Evolutionary conservation across 768 basidiomycete genomes (phyloP).

Genomic region (Suillus bovinus): DNA sequence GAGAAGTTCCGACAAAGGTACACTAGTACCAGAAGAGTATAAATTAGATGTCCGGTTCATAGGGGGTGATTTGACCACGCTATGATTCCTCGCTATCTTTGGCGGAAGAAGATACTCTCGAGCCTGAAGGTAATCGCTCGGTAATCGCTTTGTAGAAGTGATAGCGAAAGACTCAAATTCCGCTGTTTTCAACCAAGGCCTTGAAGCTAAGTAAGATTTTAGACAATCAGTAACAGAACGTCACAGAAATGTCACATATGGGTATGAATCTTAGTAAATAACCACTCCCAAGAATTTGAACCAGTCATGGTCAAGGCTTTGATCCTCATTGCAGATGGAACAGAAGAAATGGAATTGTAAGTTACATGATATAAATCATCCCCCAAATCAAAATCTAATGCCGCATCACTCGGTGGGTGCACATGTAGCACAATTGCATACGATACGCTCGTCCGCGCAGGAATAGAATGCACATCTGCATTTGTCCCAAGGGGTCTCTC

Average conservation of each 20-base stretch:
- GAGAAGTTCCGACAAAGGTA: neutral
- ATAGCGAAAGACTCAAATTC: no score
- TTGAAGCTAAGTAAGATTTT: no score
- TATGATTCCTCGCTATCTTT: neutral
- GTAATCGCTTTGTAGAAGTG: no score
- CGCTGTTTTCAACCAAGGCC: no score
- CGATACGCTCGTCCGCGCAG: conserved; percentile 80
- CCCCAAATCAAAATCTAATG: neutral
- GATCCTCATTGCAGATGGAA: conserved; percentile 77
- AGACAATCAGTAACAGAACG: no score
- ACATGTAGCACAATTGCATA: conserved; percentile 69
- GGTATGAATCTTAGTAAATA: no score
- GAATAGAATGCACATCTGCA: conserved; percentile 65
- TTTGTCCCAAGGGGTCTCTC: conserved; percentile 46
- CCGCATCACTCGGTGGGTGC: neutral
- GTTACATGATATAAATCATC: conserved; percentile 21
- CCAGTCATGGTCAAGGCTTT: conserved; percentile 44
- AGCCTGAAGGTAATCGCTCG: neutral
- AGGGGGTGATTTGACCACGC: neutral
- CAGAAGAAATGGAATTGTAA: conserved; percentile 90
- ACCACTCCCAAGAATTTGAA: neutral
- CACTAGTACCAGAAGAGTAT: conserved; percentile 1
- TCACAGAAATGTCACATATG: no score
- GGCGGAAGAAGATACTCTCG: no score
- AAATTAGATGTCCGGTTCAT: neutral